Evolutionary conservation across 2,329 filamentous ascomycete genomes (phyloP).

Genomic region (Trichothecium roseum): DNA sequence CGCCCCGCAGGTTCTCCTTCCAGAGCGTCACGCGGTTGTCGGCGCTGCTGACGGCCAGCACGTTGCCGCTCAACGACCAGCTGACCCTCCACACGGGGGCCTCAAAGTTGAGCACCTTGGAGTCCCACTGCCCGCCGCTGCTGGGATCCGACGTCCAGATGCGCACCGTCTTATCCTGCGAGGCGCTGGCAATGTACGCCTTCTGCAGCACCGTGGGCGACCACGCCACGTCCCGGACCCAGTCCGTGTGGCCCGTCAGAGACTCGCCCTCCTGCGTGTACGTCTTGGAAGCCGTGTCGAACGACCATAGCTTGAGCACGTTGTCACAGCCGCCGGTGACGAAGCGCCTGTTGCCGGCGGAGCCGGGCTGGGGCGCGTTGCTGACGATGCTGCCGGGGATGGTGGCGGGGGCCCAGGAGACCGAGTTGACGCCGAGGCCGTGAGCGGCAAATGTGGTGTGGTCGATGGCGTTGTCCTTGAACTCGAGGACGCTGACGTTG

Average conservation of each 20-base stretch:
- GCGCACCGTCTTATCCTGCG: slow-evolving; percentile 91
- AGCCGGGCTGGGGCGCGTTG: slow-evolving; percentile 47
- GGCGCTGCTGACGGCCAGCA: slow-evolving; percentile 82
- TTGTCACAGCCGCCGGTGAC: slow-evolving; percentile 95
- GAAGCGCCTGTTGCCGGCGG: slow-evolving; percentile 64
- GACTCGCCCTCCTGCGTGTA: slow-evolving; percentile 54
- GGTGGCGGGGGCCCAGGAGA: slow-evolving; percentile 86
- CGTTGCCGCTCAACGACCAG: slow-evolving; percentile 96
- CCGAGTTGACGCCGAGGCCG: slow-evolving; percentile 87
- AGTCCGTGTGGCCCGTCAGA: slow-evolving; percentile 79
- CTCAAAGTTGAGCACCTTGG: slow-evolving; percentile 79
- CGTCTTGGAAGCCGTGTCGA: slow-evolving; percentile 49
- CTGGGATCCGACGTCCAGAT: slow-evolving; percentile 77
- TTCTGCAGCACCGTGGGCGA: slow-evolving; percentile 90
- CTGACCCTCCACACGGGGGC: slow-evolving; percentile 89
- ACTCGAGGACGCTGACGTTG: slow-evolving; percentile 87
- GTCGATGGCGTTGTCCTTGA: slow-evolving; percentile 90
- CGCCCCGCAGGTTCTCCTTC: slow-evolving; percentile 95
- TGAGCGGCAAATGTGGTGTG: slow-evolving; percentile 86
- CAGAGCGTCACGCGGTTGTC: slow-evolving; percentile 97
- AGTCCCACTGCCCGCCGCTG: slow-evolving; percentile 65
- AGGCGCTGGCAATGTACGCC: slow-evolving; percentile 91
- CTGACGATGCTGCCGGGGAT: slow-evolving; percentile 77
- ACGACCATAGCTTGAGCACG: slow-evolving; percentile 86
- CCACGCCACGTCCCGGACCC: slow-evolving; percentile 97